Conservation (phyloP, 2,329 filamentous ascomycete genomes). For the Hyphodiscus sp. region DNA sequence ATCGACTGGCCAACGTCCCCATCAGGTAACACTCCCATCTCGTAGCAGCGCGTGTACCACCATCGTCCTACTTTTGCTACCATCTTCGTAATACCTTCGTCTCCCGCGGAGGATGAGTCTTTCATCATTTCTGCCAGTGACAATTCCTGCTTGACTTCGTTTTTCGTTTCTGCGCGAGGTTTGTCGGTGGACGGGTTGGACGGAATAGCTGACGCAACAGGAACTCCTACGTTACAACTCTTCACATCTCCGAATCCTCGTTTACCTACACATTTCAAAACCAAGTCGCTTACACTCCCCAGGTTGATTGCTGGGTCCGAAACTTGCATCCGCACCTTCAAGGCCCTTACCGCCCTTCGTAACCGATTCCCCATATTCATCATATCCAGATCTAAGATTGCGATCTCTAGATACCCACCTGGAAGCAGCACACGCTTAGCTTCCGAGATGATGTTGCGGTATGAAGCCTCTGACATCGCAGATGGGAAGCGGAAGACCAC, state of each 20-base stretch:
- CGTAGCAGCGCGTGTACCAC: conserved; percentile 96
- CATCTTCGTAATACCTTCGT: conserved; percentile 86
- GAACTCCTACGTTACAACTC: conserved; percentile 70
- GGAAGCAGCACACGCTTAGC: conserved; percentile 72
- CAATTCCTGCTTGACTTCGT: conserved; percentile 38
- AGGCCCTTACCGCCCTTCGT: conserved; percentile 58
- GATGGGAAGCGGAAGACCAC: conserved; percentile 73
- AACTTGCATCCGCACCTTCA: conserved; percentile 65
- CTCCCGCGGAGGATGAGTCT: conserved; percentile 61
- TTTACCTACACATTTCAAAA: conserved; percentile 61
- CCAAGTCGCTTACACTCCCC: conserved; percentile 50
- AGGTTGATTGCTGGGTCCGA: conserved; percentile 55
- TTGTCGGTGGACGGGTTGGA: conserved; percentile 23
- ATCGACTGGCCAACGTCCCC: conserved; percentile 53
- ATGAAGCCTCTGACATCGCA: conserved; percentile 60
- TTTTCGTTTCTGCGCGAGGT: neutral
- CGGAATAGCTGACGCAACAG: conserved; percentile 53
- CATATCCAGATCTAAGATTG: conserved; percentile 71
- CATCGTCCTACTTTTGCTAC: conserved; percentile 86
- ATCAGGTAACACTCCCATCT: conserved; percentile 52
- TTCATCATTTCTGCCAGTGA: conserved; percentile 67
- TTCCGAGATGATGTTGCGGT: conserved; percentile 66
- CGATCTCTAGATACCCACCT: conserved; percentile 72
- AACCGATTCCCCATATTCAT: conserved; percentile 74
- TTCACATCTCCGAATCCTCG: conserved; percentile 68